Evolutionary conservation across 495 filamentous ascomycete species (phyloP).

Genomic region (Recurvomyces mirabilis): DNA sequence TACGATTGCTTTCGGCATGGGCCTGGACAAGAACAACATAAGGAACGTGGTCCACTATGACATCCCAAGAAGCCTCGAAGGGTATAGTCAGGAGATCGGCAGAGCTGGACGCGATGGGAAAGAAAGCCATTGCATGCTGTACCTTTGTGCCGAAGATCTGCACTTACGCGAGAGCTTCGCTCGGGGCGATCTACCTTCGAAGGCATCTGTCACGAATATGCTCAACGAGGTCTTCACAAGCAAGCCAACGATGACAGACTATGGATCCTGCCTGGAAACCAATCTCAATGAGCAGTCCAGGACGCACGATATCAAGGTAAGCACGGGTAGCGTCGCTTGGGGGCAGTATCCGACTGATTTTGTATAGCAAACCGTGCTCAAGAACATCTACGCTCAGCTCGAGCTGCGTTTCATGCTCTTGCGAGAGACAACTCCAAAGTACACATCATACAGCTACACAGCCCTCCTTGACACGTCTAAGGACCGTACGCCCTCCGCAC

Average conservation of each 20-base stretch:
- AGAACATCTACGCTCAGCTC: slow-evolving; percentile 40
- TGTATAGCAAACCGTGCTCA: slow-evolving; percentile 30
- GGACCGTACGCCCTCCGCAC: slow-evolving; percentile 23
- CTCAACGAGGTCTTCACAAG: slow-evolving; percentile 37
- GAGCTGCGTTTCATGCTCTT: slow-evolving; percentile 45
- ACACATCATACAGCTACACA: slow-evolving; percentile 40
- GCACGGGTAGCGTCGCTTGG: background rate
- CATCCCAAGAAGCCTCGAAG: slow-evolving; percentile 90
- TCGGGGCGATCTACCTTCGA: slow-evolving; percentile 43
- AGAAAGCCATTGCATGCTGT: slow-evolving; percentile 43
- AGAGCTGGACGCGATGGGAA: slow-evolving; percentile 81
- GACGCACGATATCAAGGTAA: slow-evolving; percentile 38
- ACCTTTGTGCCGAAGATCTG: slow-evolving; percentile 42
- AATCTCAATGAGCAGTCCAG: slow-evolving; percentile 33
- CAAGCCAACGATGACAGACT: slow-evolving; percentile 15
- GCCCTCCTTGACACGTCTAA: slow-evolving; percentile 22
- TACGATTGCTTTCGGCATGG: slow-evolving; percentile 98
- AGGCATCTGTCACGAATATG: slow-evolving; percentile 33
- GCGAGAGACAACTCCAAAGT: slow-evolving; percentile 45
- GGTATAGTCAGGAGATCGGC: slow-evolving; percentile 96
- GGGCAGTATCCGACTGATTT: slow-evolving; percentile 10
- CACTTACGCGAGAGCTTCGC: slow-evolving; percentile 44
- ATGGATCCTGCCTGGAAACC: slow-evolving; percentile 37
- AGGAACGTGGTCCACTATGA: slow-evolving; percentile 89
- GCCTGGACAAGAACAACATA: slow-evolving; percentile 93